Evolutionary conservation across 2,329 filamentous ascomycete species (phyloP).

Genomic region (Septoria linicola): DNA sequence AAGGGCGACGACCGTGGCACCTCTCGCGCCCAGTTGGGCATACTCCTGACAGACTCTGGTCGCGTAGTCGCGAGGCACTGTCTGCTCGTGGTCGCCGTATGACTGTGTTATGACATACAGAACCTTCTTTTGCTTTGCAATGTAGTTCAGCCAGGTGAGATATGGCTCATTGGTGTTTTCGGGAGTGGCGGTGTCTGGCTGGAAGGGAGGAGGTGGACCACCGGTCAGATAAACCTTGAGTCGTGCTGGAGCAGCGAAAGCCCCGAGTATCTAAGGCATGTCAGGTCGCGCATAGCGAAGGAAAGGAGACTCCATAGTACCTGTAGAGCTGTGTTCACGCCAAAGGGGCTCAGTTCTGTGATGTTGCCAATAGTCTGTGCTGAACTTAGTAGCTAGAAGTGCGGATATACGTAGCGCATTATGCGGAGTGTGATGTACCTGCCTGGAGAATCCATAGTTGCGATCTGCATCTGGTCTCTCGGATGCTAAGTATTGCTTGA

Average conservation of each 20-base stretch:
- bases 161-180: constrained; percentile 65
- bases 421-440: too few relatives aligned
- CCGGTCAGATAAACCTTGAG: constrained; percentile 60
- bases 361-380: too few relatives aligned
- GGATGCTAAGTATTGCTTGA: constrained; percentile 13
- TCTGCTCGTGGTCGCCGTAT: constrained; percentile 66
- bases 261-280: too few relatives aligned
- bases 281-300: too few relatives aligned
- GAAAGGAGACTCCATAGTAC: too few relatives aligned
- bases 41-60: constrained; percentile 62
- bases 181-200: constrained; percentile 47
- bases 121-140: constrained; percentile 54
- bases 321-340: too few relatives aligned
- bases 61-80: constrained; percentile 59
- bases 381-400: too few relatives aligned
- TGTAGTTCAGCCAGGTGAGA: constrained; percentile 58
- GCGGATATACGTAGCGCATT: too few relatives aligned
- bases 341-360: too few relatives aligned
- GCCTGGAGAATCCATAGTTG: constrained; percentile 43
- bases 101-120: constrained; percentile 63
- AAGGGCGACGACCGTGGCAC: constrained; percentile 60
- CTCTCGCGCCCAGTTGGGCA: constrained; percentile 62
- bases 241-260: constrained; percentile 52
- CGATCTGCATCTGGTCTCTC: constrained; percentile 14
- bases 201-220: constrained; percentile 50